phyloP scores from a whole-genome alignment of 1,284 basidiomycete genomes.

The Gomphus bonarii region DNA sequence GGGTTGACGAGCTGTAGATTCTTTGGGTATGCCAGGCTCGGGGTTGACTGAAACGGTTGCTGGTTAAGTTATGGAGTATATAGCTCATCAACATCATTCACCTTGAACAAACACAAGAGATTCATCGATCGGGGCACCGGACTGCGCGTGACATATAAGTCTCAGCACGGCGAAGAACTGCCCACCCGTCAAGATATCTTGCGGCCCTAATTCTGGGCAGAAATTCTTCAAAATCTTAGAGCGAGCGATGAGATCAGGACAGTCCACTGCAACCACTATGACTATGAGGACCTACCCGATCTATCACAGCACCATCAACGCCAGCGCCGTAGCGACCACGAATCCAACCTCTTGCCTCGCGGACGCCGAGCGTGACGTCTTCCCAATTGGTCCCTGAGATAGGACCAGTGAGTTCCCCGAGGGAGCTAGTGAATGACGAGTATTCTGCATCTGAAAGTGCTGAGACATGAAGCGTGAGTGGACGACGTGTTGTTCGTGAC shows the following conservation, averaged over 20 bases:
- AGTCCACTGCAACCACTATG: neutral
- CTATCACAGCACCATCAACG: slow-evolving; percentile 36
- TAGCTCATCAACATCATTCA: slow-evolving; percentile 21
- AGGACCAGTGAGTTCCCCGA: slow-evolving; percentile 38
- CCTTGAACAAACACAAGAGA: slow-evolving; percentile 63
- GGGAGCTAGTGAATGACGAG: slow-evolving; percentile 45
- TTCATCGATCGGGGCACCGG: slow-evolving; percentile 47
- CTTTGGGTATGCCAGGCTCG: neutral
- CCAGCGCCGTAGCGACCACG: slow-evolving; percentile 54
- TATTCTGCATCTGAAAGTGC: slow-evolving; percentile 67
- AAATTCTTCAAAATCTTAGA: slow-evolving; percentile 53
- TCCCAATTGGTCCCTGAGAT: slow-evolving; percentile 27
- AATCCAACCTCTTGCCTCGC: slow-evolving; percentile 66
- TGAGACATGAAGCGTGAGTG: slow-evolving; percentile 56
- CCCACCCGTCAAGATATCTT: slow-evolving; percentile 46
- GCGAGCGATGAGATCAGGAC: neutral
- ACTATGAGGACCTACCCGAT: slow-evolving; percentile 33
- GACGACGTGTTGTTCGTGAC: slow-evolving; percentile 23
- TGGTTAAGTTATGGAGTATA: neutral
- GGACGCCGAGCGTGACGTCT: slow-evolving; percentile 26
- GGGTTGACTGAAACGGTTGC: neutral
- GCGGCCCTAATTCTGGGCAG: slow-evolving; percentile 36
- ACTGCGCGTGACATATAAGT: slow-evolving; percentile 49
- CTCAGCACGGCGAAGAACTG: slow-evolving; percentile 67
- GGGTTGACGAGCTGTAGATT: neutral